Conservation (phyloP, 805 yeast species). For the Tanozyma kutaoensis region DNA sequence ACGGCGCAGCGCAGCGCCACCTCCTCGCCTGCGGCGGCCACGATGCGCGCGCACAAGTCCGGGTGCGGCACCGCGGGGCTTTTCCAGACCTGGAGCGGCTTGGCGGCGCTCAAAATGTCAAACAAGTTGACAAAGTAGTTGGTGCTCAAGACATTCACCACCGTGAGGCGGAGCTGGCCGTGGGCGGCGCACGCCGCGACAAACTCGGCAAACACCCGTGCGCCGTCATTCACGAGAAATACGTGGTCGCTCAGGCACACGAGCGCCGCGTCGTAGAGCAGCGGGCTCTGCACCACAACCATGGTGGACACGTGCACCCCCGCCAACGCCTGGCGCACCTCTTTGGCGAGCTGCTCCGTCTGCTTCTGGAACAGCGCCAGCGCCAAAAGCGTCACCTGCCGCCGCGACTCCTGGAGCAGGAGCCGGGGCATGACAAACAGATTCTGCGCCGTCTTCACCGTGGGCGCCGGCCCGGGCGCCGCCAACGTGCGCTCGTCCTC, state of each 20-base stretch:
- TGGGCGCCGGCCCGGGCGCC: slow-evolving; percentile 1
- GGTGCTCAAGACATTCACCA: slow-evolving; percentile 24
- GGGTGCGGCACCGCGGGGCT: slow-evolving; percentile 16
- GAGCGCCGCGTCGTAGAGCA: slow-evolving; percentile 6
- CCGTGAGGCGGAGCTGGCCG: slow-evolving; percentile 14
- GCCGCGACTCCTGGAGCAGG: background rate
- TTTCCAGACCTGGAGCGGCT: slow-evolving; percentile 28
- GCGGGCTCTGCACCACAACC: slow-evolving; percentile 1
- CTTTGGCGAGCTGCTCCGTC: background rate
- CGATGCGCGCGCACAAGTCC: slow-evolving; percentile 10
- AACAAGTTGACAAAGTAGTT: slow-evolving; percentile 26
- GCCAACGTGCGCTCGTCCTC: slow-evolving; percentile 7
- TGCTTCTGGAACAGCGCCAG: background rate
- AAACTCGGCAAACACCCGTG: slow-evolving; percentile 13
- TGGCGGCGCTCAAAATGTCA: slow-evolving; percentile 17
- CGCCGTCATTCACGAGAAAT: slow-evolving; percentile 26
- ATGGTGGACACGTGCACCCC: slow-evolving; percentile 3
- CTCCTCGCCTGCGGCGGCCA: too few species aligned
- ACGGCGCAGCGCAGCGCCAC: too few species aligned
- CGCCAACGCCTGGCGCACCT: background rate
- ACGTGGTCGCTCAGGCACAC: slow-evolving; percentile 14
- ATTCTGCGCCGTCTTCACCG: background rate
- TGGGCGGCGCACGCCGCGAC: slow-evolving; percentile 5
- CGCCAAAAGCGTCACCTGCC: background rate
- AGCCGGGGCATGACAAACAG: background rate